Conservation (phyloP, 192 early-diverging fungal species). For the Phycomyces blakesleeanus region DNA sequence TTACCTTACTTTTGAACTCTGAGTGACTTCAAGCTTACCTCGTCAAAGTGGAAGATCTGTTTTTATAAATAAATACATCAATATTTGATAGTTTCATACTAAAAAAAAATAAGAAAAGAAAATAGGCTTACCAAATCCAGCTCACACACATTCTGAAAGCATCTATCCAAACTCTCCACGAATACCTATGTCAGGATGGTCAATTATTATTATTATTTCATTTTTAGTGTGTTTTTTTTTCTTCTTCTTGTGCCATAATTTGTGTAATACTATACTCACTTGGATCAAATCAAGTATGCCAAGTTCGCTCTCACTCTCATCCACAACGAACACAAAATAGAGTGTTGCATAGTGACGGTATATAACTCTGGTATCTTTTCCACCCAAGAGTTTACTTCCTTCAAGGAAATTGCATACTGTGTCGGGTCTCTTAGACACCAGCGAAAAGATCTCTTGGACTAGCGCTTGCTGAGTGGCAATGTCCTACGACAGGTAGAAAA, state of each 20-base stretch:
- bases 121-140: conserved; percentile 72
- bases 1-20: neutral
- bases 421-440: conserved; percentile 84
- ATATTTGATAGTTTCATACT: neutral
- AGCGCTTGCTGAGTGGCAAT: conserved; percentile 80
- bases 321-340: conserved; percentile 98
- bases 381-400: conserved; percentile 74
- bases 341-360: conserved; percentile 96
- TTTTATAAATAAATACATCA: too few species aligned
- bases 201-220: neutral
- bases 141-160: conserved; percentile 96
- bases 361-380: conserved; percentile 85
- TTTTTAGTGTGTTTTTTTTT: neutral
- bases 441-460: conserved; percentile 81
- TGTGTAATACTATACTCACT: conserved; percentile 36
- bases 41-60: conserved; percentile 93
- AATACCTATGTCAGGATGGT: conserved; percentile 75
- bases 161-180: conserved; percentile 90
- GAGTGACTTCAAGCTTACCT: conserved; percentile 41
- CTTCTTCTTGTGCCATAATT: too few species aligned
- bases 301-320: conserved; percentile 93
- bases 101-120: neutral
- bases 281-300: conserved; percentile 96
- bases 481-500: conserved; percentile 48
- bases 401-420: conserved; percentile 90